A percentile compares a stretch with the other conserved stretches of the same genome.
phyloP scores from a whole-genome alignment of 148 eudicot genomes.

The Silene conica region DNA sequence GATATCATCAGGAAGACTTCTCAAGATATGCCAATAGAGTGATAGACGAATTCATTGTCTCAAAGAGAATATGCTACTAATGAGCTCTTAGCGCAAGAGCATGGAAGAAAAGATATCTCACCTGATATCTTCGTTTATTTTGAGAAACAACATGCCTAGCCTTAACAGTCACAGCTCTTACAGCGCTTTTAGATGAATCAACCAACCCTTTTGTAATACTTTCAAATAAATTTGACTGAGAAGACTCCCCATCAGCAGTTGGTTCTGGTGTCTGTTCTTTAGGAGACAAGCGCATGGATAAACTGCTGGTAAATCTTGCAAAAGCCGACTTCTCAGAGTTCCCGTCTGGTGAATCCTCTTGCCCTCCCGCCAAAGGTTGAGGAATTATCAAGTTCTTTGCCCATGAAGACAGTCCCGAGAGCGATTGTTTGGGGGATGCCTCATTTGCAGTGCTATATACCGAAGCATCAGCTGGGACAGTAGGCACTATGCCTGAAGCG shows the following conservation, averaged over 20 bases:
- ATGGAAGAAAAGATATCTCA: slow-evolving; percentile 14
- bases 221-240: slow-evolving; percentile 68
- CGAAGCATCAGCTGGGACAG: slow-evolving; percentile 32
- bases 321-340: slow-evolving; percentile 63
- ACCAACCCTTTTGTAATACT: slow-evolving; percentile 82
- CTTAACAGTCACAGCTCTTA: slow-evolving; percentile 88
- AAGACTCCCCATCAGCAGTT: slow-evolving; percentile 45
- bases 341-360: slow-evolving; percentile 52
- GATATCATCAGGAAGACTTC: too few species aligned
- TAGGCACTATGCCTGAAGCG: slow-evolving; percentile 30
- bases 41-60: too few species aligned
- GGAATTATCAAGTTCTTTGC: slow-evolving; percentile 74
- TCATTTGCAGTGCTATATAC: slow-evolving; percentile 33
- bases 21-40: too few species aligned
- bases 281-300: slow-evolving; percentile 70
- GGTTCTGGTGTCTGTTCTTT: slow-evolving; percentile 56
- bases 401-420: slow-evolving; percentile 71
- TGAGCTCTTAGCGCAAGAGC: background rate
- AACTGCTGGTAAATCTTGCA: slow-evolving; percentile 75
- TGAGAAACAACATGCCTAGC: slow-evolving; percentile 98
- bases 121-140: slow-evolving; percentile 98
- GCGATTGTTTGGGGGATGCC: slow-evolving; percentile 47
- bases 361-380: slow-evolving; percentile 45
- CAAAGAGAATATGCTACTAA: too few species aligned
- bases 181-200: slow-evolving; percentile 90